These are phyloP conservation scores for Plasmodium yoelii DNA, from an alignment of 169 alveolate species.

Conservation along the genomic window DNA sequence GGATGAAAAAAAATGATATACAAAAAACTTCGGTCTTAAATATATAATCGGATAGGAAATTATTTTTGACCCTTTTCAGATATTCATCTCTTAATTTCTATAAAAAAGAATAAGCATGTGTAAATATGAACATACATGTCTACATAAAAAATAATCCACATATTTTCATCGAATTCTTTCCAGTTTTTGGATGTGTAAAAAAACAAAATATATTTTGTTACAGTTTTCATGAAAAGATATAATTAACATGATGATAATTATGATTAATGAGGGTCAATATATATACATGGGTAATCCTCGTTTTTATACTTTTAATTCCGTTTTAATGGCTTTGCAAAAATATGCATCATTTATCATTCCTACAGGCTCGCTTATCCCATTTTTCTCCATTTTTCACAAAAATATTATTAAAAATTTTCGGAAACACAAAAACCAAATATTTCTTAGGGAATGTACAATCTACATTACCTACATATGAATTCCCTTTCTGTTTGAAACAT, in stretches of 20 bases:
- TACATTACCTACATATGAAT: neutral
- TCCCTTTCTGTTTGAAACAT: too few species aligned
- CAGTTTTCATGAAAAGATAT: too few species aligned
- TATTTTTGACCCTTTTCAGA: constrained; percentile 17
- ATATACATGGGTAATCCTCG: neutral
- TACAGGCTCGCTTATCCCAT: constrained; percentile 8
- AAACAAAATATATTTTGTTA: neutral
- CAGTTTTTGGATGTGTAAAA: neutral
- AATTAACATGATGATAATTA: neutral
- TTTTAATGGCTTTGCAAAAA: constrained; percentile 41
- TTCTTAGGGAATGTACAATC: neutral
- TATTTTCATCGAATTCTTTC: neutral
- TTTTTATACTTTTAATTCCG: constrained; percentile 45
- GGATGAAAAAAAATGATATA: constrained; percentile 21
- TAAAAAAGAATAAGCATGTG: constrained; percentile 3
- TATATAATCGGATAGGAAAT: constrained; percentile 20
- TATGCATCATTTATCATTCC: constrained; percentile 54
- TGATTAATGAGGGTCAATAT: neutral
- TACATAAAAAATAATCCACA: neutral
- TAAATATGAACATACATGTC: neutral
- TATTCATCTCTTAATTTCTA: constrained; percentile 35
- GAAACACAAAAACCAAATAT: constrained; percentile 1
- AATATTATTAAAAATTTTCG: neutral
- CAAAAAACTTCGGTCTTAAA: constrained; percentile 36
- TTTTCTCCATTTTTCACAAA: constrained; percentile 8